phyloP scores from a whole-genome alignment of 805 yeast genomes.

The Saccharomyces eubayanus region DNA sequence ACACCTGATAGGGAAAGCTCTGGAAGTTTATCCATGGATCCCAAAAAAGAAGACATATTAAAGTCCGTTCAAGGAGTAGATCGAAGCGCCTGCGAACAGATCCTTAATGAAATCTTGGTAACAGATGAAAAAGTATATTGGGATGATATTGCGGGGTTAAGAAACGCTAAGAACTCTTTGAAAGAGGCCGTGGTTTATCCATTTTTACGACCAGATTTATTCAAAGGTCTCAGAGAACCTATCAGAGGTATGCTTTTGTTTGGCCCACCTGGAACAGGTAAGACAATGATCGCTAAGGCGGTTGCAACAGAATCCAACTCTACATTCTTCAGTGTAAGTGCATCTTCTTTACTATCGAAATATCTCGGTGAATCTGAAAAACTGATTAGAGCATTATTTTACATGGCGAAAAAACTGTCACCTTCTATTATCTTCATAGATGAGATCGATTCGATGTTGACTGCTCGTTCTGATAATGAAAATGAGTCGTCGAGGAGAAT shows the following conservation, averaged over 20 bases:
- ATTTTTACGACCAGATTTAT: conserved; percentile 85
- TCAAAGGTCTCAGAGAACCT: conserved; percentile 87
- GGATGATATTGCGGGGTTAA: conserved; percentile 94
- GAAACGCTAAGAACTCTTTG: conserved; percentile 74
- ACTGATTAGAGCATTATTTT: conserved; percentile 79
- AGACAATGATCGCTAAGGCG: conserved; percentile 95
- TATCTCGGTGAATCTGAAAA: conserved; percentile 85
- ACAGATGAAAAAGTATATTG: conserved; percentile 90
- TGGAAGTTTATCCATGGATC: conserved; percentile 2
- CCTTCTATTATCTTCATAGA: conserved; percentile 94
- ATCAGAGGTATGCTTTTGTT: conserved; percentile 91
- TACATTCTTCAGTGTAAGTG: conserved; percentile 86
- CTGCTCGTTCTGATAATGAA: conserved; percentile 70
- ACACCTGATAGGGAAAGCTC: conserved; percentile 4
- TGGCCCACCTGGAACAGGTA: conserved; percentile 99
- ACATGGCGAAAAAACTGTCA: conserved; percentile 75
- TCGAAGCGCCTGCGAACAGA: conserved; percentile 68
- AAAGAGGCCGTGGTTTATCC: conserved; percentile 97
- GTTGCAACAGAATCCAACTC: conserved; percentile 95
- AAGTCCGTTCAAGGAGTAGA: conserved; percentile 56
- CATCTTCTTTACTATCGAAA: conserved; percentile 81
- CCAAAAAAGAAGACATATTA: conserved; percentile 18
- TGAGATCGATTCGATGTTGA: conserved; percentile 85
- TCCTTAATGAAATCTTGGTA: conserved; percentile 79
- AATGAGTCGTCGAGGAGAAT: conserved; percentile 86